Conservation (phyloP, 2,329 filamentous ascomycete genomes). For the Talaromyces atroroseus region DNA sequence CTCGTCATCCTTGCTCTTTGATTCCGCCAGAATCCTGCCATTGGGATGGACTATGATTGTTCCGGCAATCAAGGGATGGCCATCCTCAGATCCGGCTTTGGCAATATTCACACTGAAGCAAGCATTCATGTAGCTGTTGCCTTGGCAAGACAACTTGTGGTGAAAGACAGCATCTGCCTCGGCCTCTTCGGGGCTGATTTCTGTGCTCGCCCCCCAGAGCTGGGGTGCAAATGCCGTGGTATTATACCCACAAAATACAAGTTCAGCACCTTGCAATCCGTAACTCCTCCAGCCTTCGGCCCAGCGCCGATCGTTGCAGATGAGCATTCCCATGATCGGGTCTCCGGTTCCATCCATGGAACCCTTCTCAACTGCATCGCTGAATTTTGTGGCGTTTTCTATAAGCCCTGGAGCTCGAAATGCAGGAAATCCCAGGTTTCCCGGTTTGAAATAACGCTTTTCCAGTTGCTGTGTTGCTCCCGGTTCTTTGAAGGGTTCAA, state of each 20-base stretch:
- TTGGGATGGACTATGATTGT: conserved; percentile 46
- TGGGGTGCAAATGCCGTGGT: conserved; percentile 48
- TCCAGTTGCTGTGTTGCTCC: conserved; percentile 51
- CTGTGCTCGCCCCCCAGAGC: conserved; percentile 37
- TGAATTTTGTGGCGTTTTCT: neutral
- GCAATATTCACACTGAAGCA: conserved; percentile 48
- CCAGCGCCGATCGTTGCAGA: conserved; percentile 53
- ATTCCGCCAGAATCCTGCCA: conserved; percentile 48
- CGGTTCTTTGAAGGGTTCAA: conserved; percentile 46
- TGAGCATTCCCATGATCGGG: conserved; percentile 50
- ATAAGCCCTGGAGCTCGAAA: conserved; percentile 42
- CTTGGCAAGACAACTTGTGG: conserved; percentile 47
- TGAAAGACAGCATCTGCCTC: conserved; percentile 47
- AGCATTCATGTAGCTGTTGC: conserved; percentile 50
- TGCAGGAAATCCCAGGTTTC: conserved; percentile 49
- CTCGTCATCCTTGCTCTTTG: conserved; percentile 45
- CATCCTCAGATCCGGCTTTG: conserved; percentile 47
- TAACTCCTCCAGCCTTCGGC: conserved; percentile 49
- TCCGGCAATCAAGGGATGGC: conserved; percentile 41
- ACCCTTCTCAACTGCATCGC: neutral
- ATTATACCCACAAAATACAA: conserved; percentile 48
- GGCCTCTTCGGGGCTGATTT: conserved; percentile 42
- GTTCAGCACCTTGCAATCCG: conserved; percentile 47
- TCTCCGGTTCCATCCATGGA: conserved; percentile 36
- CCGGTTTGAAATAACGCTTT: conserved; percentile 51